A percentile compares a stretch with the other conserved stretches of the same genome.
Evolutionary conservation across 345 rosid species (phyloP).

Genomic region (Hirschfeldia incana): DNA sequence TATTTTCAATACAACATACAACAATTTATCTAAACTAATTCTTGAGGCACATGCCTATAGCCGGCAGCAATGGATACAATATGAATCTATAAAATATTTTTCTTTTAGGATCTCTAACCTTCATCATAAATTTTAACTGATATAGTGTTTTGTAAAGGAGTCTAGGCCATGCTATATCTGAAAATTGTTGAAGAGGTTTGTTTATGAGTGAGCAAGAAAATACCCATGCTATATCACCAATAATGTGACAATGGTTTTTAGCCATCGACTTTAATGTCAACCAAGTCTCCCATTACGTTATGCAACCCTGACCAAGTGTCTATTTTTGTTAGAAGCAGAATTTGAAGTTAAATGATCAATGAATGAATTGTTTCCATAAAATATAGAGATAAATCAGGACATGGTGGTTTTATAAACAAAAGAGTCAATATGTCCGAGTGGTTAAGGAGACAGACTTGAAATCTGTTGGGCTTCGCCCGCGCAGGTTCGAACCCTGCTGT

Average conservation of each 20-base stretch:
- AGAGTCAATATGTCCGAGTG: slow-evolving; percentile 90
- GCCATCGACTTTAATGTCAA: neutral
- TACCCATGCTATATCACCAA: neutral
- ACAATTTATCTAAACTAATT: too few relatives aligned
- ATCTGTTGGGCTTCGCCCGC: slow-evolving; percentile 85
- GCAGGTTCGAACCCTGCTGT: slow-evolving; percentile 92
- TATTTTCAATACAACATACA: too few relatives aligned
- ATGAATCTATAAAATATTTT: too few relatives aligned
- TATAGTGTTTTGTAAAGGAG: neutral
- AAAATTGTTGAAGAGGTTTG: neutral
- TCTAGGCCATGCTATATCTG: neutral
- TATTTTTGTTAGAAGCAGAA: neutral
- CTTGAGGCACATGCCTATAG: too few relatives aligned
- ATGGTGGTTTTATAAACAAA: neutral
- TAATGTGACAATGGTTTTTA: neutral
- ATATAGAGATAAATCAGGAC: too few relatives aligned
- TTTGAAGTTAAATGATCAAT: neutral
- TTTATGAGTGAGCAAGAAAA: neutral
- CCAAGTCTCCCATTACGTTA: neutral
- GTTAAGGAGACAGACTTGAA: slow-evolving; percentile 98
- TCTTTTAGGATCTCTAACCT: too few relatives aligned
- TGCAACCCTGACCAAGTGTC: neutral
- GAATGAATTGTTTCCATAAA: neutral
- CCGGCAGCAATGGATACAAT: too few relatives aligned
- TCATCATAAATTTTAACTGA: neutral